Evolutionary conservation across 2,329 filamentous ascomycete species (phyloP), one percentile per base, ranked within the genome.

Genomic region (Fusarium coffeatum): DNA sequence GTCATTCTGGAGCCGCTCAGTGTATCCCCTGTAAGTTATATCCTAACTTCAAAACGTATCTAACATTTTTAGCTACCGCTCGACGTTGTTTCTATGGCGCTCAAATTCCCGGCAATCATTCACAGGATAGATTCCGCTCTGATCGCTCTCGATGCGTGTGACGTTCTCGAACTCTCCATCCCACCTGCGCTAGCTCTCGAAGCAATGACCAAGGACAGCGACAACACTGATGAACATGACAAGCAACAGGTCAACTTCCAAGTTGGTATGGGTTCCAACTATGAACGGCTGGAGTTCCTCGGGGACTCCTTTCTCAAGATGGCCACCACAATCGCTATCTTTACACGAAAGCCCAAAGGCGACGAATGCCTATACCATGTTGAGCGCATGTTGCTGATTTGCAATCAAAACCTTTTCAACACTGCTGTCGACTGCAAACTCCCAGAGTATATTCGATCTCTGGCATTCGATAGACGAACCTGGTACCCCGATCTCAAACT

Each of bases 251-350:
- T 93, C 55, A 92, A 94, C 71, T 89, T 94, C 48, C 92, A 94
- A 72, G 84, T 87, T 49, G 94, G 94, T 5, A 97, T 97, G 93
- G 93, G 94, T 2, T 91, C 90, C 41, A 98, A 98, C 73, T 99
- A 99, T 74, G 96, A 99, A 78, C 88, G 96, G 15, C 85, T 98
- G 0, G 96, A 99, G 75, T 97, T 98, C 64, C 85, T 98, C 4
- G 96, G 96, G 0, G 96, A 99, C 78, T 92, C 91, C 34, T 97
- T 98, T 75, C 85, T 99, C 63, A 99, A 99, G 80, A 95, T 98
- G 90, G 93, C 93, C 13, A 98, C 95, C 0, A 95, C 94, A 0
- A 94, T 99, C 55, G 90, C 94, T 1, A 84, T 97, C 1, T 98
- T 92, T 76, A 91, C 91, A 1, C 86, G 89, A 28, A 89, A 92